Conservation (phyloP, 257 asterid species). For the Marsdenia floribunda region DNA sequence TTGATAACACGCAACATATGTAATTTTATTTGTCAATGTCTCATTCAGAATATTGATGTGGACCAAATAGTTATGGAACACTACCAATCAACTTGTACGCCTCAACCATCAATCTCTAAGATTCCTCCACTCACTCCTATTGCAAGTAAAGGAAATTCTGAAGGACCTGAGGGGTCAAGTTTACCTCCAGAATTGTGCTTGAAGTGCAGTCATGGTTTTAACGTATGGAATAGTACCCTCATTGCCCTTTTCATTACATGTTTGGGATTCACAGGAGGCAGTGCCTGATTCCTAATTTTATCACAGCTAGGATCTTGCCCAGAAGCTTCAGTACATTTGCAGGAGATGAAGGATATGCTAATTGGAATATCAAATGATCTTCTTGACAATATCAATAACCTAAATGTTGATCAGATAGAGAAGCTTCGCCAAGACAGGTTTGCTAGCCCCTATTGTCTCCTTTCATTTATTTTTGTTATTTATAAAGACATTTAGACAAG, state of each 20-base stretch:
- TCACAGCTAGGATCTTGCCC: conserved; percentile 86
- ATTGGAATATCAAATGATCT: conserved; percentile 83
- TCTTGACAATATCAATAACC: conserved; percentile 66
- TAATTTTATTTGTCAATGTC: not conserved
- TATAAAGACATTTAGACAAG: not conserved
- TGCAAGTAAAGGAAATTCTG: conserved; percentile 27
- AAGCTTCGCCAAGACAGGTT: conserved; percentile 85
- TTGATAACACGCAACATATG: not conserved
- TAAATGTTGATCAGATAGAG: conserved; percentile 60
- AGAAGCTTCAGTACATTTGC: conserved; percentile 72
- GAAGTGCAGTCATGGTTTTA: conserved; percentile 70
- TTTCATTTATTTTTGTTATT: not conserved
- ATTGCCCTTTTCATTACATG: conserved; percentile 10
- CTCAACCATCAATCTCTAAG: conserved; percentile 70
- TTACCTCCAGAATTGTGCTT: conserved; percentile 68
- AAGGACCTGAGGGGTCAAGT: conserved; percentile 27
- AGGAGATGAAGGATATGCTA: conserved; percentile 71
- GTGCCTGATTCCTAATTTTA: conserved; percentile 23
- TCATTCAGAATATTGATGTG: conserved; percentile 65
- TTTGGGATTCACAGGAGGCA: conserved; percentile 18
- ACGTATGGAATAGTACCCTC: conserved; percentile 39
- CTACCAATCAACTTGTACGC: conserved; percentile 64
- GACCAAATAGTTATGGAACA: conserved; percentile 71
- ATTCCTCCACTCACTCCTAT: conserved; percentile 61
- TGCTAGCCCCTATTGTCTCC: conserved; percentile 15